Evolutionary conservation across 768 basidiomycete genomes (phyloP), one percentile per base, ranked within the genome.

Genomic region (Rhizopogon vulgaris): DNA sequence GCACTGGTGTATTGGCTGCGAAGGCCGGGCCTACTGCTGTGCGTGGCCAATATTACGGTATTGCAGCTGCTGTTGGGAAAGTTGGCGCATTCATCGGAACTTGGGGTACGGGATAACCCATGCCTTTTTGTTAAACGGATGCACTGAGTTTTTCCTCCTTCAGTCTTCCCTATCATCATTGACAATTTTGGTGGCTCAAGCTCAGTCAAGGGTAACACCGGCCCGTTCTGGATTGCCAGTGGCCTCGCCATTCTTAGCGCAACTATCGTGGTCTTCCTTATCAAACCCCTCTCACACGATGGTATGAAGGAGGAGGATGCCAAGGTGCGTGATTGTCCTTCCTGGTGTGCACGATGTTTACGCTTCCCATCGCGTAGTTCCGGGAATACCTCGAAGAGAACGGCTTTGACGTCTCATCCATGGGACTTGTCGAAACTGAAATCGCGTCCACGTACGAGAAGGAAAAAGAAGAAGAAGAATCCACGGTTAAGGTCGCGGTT

Each of bases 221-320:
- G 90, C 17, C 90, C 90, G 12, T 92, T 92, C 78, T 91, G 85
- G 87, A 66, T 92, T 56, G 90, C 77, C n/a, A 88, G 87, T 58
- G 86, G 84, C 74, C 77, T 96, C 43, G 91, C 91, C 3, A 57
- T 95, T 41, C 56, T 92, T 47, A 90, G 87, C 54, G 93, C 94
- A 3, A 18, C 83, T 8, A 70, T 91, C 57, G 83, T 85, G 0
- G 76, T 83, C 57, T 66, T 90, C 67, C 83, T 89, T 69, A 79
- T 96, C 60, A 75, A 72, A 41, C 90, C 91, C 37, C 75, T 94
- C 49, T 71, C 73, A 14, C 79, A 82, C 30, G 90, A 94, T 54
- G 87, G 87, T 32, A 91, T 93, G 90, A 72, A 66, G 18, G 75
- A 79, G 41, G 90, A 94, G 65, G 92, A 94, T 66, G 68, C 66